These are phyloP conservation scores for Trypanosoma melophagium DNA, from an alignment of 208 protist species.

Conservation along the genomic window DNA sequence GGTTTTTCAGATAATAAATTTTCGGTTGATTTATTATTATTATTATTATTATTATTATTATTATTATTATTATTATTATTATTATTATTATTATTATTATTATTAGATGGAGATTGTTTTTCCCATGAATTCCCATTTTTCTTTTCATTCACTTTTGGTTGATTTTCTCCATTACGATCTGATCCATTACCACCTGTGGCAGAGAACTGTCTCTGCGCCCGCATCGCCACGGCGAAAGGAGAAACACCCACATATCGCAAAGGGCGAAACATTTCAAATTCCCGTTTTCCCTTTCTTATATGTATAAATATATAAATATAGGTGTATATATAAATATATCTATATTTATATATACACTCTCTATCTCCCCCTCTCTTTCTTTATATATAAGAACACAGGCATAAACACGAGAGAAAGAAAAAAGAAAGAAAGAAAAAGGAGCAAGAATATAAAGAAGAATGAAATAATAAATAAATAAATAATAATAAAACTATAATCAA, in stretches of 20 bases:
- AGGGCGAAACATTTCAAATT: constrained; percentile 12
- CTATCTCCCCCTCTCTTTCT: background rate
- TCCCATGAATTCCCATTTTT: background rate
- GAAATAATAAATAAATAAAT: no score
- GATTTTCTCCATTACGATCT: background rate
- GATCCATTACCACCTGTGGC: constrained; percentile 6
- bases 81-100: constrained; percentile 20
- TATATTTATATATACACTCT: constrained; percentile 3
- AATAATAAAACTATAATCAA: constrained; percentile 20
- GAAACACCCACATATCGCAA: background rate
- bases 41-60: constrained; percentile 13
- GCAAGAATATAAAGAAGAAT: background rate
- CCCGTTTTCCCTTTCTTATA: background rate
- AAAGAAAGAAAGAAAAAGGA: background rate
- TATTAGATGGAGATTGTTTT: background rate
- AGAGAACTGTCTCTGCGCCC: background rate
- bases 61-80: no score
- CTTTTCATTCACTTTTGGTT: background rate
- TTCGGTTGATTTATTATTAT: background rate
- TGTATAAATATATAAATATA: background rate
- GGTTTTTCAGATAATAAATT: constrained; percentile 17
- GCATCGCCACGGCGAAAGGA: background rate
- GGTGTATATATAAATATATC: background rate
- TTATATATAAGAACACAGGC: no score
- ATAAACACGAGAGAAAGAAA: constrained; percentile 2